Evolutionary conservation across 2,329 filamentous ascomycete genomes (phyloP).

Genomic region (Curvularia eragrostidis): DNA sequence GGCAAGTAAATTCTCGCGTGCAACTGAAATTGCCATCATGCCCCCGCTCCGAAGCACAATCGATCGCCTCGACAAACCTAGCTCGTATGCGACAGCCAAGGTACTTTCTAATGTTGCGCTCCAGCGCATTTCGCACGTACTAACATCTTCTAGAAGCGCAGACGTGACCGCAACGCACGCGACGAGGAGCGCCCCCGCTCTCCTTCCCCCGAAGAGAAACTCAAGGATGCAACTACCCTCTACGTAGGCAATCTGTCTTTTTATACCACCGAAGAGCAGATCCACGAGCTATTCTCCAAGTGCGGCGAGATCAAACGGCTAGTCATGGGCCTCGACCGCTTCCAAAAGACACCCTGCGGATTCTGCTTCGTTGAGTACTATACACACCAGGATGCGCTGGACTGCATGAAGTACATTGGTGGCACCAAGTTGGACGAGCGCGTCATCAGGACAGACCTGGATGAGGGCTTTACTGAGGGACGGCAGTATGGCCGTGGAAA

Average conservation of each 20-base stretch:
- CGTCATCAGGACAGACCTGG: slow-evolving; percentile 92
- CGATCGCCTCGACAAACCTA: slow-evolving; percentile 90
- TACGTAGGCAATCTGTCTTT: slow-evolving; percentile 99
- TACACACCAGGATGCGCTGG: slow-evolving; percentile 93
- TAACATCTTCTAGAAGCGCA: slow-evolving; percentile 67
- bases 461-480: slow-evolving; percentile 95
- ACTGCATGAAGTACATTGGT: slow-evolving; percentile 98
- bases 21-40: slow-evolving; percentile 25
- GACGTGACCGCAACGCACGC: slow-evolving; percentile 65
- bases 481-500: slow-evolving; percentile 95
- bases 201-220: slow-evolving; percentile 74
- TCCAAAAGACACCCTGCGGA: slow-evolving; percentile 96
- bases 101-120: slow-evolving; percentile 55
- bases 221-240: slow-evolving; percentile 88
- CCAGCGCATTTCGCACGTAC: not conserved
- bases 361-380: slow-evolving; percentile 99
- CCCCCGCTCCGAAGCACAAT: slow-evolving; percentile 72
- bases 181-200: slow-evolving; percentile 60
- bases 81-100: slow-evolving; percentile 87
- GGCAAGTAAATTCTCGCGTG: not conserved
- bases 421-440: slow-evolving; percentile 98
- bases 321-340: slow-evolving; percentile 96
- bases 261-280: slow-evolving; percentile 98
- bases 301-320: slow-evolving; percentile 97
- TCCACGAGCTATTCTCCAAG: slow-evolving; percentile 94